Percentiles rank a stretch among this genome's conserved stretches.
Conservation (phyloP, 345 rosid genomes). For the thale cress (Arabidopsis thaliana) region TAIR10.1 NC_003070.9:29125001-29125500, state of each 20-base stretch:
- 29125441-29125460: too few relatives aligned
- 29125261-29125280: background rate
- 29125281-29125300: background rate
- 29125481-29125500: too few relatives aligned
- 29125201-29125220: background rate
- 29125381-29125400: too few relatives aligned
- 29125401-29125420: too few relatives aligned
- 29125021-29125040: conserved; percentile 6
- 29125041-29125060: conserved; percentile 33
- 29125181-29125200: background rate
- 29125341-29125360: background rate
- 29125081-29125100: conserved; percentile 6
- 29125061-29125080: conserved; percentile 11
- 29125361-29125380: too few relatives aligned
- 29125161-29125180: background rate
- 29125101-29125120: background rate
- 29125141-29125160: background rate
- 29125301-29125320: conserved; percentile 7
- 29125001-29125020: background rate
- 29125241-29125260: background rate
- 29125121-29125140: background rate
- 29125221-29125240: conserved; percentile 10
- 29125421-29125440: too few relatives aligned
- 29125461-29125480: too few relatives aligned
- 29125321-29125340: background rate